Conservation (phyloP, 1,284 basidiomycete species). For the Apiotrichum laibachii region DNA sequence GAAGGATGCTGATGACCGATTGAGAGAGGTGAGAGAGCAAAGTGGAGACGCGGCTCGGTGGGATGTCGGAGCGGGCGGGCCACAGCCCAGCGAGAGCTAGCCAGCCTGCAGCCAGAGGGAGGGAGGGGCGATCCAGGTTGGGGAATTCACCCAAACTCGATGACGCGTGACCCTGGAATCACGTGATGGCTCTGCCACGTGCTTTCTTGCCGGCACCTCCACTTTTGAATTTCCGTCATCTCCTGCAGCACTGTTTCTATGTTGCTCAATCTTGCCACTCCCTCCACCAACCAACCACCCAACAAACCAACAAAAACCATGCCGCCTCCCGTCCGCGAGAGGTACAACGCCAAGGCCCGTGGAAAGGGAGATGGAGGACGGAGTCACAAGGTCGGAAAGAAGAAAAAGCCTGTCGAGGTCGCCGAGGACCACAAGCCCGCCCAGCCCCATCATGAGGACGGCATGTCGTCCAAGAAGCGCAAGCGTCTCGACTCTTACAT, state of each 20-base stretch:
- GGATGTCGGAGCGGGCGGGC: too few species aligned
- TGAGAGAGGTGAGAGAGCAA: too few species aligned
- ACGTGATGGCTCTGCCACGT: too few species aligned
- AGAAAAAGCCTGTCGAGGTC: conserved; percentile 38
- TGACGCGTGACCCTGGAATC: too few species aligned
- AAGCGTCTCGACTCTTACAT: conserved; percentile 52
- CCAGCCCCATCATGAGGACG: conserved; percentile 33
- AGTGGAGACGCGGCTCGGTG: too few species aligned
- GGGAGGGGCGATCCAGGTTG: too few species aligned
- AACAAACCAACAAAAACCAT: conserved; percentile 14
- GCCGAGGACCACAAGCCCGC: conserved; percentile 43
- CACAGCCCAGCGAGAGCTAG: too few species aligned
- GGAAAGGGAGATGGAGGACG: conserved; percentile 44
- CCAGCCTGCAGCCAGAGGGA: too few species aligned
- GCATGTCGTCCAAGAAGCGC: conserved; percentile 51
- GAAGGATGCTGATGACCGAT: too few species aligned
- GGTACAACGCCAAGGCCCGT: conserved; percentile 50
- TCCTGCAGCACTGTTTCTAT: not conserved
- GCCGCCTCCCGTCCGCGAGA: conserved; percentile 41
- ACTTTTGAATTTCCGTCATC: conserved; percentile 10
- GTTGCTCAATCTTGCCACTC: not conserved
- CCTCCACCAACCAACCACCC: not conserved
- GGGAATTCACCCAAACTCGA: too few species aligned
- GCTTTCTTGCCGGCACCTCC: not conserved
- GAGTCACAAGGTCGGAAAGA: conserved; percentile 46